Base-by-base conservation (phyloP, 2,329 filamentous ascomycete genomes). In the Tympanopsis confertula region DNA sequence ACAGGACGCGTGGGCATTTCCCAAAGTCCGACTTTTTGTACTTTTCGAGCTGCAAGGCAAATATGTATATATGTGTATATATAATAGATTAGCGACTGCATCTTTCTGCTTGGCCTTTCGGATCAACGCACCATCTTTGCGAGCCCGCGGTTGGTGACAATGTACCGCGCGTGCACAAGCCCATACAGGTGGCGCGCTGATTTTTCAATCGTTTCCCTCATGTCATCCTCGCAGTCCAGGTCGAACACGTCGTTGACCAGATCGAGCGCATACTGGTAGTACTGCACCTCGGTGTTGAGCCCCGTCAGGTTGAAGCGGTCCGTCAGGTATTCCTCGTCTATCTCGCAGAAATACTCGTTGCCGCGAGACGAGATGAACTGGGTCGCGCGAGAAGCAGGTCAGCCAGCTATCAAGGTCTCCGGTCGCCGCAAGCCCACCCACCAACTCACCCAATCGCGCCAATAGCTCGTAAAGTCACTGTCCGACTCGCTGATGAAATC, bases 331-430 rank as follows among this genome's bases (percentile, higher is more conserved):
- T 98, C 91, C 59, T 98, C 91, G 61, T 98, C 91, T 52, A 98
- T 96, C 58, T 98, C 91, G 74, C 91, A 98, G 54, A 96, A 98
- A 64, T 98, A 98, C 59, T 98, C 91, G 63, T 98, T 96, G 47
- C 91, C 91, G 39, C 91, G 78, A 4, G 88, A 94, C 4, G 89
- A 95, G 52, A 96, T 95, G 60, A 98, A 98, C 91, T 98, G 55
- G 36, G 49, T 49, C 47, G 52, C 45, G 43, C 42, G 39, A 43
- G 26, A 29, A 13, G 35, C 19, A 35, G 35, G 17, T 35, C 22
- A 26, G 22, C 22, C 22, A 26, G 22, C 22, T n/a, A n/a, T n/a
- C n/a, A n/a, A n/a, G n/a, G n/a, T n/a, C n/a, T n/a, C n/a, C n/a
- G n/a, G n/a, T n/a, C n/a, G 24, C 24, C 10, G 24, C 10, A n/a